Evolutionary conservation across 2,329 filamentous ascomycete genomes (phyloP).

Genomic region (Trichoderma lentiforme): DNA sequence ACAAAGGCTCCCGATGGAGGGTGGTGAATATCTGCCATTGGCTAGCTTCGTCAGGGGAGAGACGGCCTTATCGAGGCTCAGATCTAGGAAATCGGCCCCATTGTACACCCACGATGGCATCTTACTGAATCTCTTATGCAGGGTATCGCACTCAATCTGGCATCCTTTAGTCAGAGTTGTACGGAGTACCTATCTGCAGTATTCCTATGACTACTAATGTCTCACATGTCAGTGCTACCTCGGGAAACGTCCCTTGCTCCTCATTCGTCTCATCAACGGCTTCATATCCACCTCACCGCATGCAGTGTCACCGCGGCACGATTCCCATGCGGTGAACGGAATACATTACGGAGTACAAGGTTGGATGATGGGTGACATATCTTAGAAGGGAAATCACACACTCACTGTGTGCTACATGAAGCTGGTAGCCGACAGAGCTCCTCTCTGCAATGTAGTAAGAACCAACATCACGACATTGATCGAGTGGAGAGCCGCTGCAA

Average conservation of each 20-base stretch:
- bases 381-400: neutral
- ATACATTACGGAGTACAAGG: neutral
- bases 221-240: neutral
- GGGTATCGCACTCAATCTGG: neutral
- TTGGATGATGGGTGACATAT: neutral
- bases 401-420: neutral
- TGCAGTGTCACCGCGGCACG: neutral
- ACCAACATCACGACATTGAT: neutral
- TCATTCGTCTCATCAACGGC: neutral
- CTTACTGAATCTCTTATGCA: neutral
- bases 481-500: no score
- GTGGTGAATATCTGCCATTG: neutral
- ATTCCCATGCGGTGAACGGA: neutral
- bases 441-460: neutral
- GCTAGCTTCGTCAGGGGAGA: neutral
- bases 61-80: neutral
- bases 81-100: neutral
- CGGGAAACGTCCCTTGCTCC: neutral
- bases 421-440: neutral
- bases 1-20: neutral
- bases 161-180: neutral
- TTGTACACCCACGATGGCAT: neutral
- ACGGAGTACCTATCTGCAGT: neutral
- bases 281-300: neutral
- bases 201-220: neutral